A percentile compares a stretch with the other conserved stretches of the same genome.
Conservation (phyloP, 2,329 filamentous ascomycete species). For the Fusarium mexicanum region DNA sequence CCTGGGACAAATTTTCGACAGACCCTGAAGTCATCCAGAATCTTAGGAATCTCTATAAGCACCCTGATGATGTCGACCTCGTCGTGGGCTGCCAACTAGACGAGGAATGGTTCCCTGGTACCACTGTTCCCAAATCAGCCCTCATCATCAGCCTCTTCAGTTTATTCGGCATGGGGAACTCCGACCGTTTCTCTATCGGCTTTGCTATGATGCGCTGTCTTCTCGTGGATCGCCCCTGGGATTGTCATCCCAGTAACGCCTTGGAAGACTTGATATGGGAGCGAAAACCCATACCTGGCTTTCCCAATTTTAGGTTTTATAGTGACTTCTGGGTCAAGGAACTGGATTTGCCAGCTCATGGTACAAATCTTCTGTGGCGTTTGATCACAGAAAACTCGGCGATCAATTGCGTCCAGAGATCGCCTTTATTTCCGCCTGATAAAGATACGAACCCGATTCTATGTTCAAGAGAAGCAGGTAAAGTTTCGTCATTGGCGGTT, state of each 20-base stretch:
- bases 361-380: not conserved
- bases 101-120: not conserved
- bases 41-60: not conserved
- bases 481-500: fast-evolving
- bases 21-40: not conserved
- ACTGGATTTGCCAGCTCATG: not conserved
- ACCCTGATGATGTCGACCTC: not conserved
- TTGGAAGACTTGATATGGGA: not conserved
- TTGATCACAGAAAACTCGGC: not conserved
- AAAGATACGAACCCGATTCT: not conserved
- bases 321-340: not conserved
- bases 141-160: not conserved
- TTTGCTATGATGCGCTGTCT: not conserved
- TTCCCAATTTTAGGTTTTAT: not conserved
- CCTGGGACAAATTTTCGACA: fast-evolving
- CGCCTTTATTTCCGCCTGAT: not conserved
- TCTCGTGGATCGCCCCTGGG: not conserved
- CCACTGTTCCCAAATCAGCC: not conserved
- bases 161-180: not conserved
- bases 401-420: not conserved
- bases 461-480: not conserved
- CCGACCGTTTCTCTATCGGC: not conserved
- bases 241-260: not conserved
- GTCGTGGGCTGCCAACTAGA: not conserved
- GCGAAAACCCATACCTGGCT: not conserved